Evolutionary conservation across 192 early-diverging fungal genomes (phyloP).

Genomic region (Bifiguratus adelaidae): DNA sequence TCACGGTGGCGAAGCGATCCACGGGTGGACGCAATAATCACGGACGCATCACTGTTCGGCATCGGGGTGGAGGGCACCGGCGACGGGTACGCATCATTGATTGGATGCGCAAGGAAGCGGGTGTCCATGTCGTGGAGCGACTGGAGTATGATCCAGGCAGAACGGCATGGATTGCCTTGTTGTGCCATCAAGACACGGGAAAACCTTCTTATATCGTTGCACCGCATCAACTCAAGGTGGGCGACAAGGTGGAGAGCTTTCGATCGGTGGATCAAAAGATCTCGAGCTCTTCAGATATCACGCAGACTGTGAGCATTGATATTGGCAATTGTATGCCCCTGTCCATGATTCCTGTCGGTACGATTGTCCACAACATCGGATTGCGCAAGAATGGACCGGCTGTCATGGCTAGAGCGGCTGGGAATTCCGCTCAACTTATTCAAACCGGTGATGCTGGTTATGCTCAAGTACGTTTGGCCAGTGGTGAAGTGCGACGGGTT

Average conservation of each 20-base stretch:
- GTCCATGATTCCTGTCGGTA: slow-evolving; percentile 88
- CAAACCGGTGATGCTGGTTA: slow-evolving; percentile 64
- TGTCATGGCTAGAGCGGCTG: slow-evolving; percentile 74
- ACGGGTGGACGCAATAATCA: slow-evolving; percentile 84
- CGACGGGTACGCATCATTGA: slow-evolving; percentile 80
- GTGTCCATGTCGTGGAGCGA: slow-evolving; percentile 74
- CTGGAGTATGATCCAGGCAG: slow-evolving; percentile 94
- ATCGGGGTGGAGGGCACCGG: slow-evolving; percentile 91
- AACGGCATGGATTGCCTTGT: slow-evolving; percentile 74
- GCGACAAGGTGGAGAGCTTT: slow-evolving; percentile 30
- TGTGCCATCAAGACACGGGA: slow-evolving; percentile 67
- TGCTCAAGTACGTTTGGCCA: slow-evolving; percentile 76
- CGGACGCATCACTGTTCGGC: slow-evolving; percentile 83
- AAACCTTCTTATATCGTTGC: slow-evolving; percentile 82
- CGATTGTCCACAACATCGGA: slow-evolving; percentile 77
- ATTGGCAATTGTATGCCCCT: slow-evolving; percentile 86
- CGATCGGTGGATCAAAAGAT: not conserved
- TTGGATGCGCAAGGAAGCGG: slow-evolving; percentile 65
- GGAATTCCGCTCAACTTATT: slow-evolving; percentile 75
- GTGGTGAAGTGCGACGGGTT: slow-evolving; percentile 81
- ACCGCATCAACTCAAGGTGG: slow-evolving; percentile 61
- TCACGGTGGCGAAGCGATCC: slow-evolving; percentile 74
- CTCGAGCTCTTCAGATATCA: slow-evolving; percentile 18
- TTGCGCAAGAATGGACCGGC: slow-evolving; percentile 68
- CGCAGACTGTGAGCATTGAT: slow-evolving; percentile 42